These are phyloP conservation scores for Huiozyma sinensis DNA, from an alignment of 805 yeast species.

Conservation along the genomic window DNA sequence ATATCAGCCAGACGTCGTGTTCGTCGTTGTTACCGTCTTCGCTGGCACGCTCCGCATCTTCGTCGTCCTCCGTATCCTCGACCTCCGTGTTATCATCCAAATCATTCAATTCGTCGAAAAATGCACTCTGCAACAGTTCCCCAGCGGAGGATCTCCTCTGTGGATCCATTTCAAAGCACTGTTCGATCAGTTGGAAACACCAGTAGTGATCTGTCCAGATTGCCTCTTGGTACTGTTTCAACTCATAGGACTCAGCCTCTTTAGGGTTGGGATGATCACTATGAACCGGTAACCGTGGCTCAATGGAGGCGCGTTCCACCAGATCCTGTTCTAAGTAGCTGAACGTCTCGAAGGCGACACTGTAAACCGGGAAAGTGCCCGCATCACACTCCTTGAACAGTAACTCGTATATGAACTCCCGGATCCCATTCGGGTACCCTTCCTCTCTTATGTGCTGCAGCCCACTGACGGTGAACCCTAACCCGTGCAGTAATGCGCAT, in stretches of 20 bases:
- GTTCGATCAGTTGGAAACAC: conserved; percentile 46
- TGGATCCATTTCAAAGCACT: conserved; percentile 50
- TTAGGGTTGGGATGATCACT: neutral
- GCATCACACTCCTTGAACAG: conserved; percentile 31
- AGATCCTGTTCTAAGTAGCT: conserved; percentile 32
- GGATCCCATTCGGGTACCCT: conserved; percentile 27
- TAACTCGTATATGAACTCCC: conserved; percentile 22
- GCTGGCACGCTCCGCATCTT: conserved; percentile 7
- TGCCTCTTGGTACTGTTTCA: conserved; percentile 25
- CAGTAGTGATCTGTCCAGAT: conserved; percentile 29
- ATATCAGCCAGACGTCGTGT: conserved; percentile 18
- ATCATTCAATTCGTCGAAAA: conserved; percentile 39
- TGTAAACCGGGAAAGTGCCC: conserved; percentile 57
- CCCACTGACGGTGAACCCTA: conserved; percentile 65
- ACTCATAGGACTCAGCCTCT: conserved; percentile 7
- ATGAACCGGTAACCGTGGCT: conserved; percentile 13
- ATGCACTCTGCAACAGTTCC: conserved; percentile 46
- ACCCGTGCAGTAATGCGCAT: conserved; percentile 79
- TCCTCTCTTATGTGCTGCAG: conserved; percentile 34
- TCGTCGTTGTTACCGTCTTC: conserved; percentile 11
- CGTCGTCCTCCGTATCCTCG: conserved; percentile 24
- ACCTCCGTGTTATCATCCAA: conserved; percentile 8
- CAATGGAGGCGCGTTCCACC: conserved; percentile 25
- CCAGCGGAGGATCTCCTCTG: conserved; percentile 45
- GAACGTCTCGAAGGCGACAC: conserved; percentile 59